Evolutionary conservation across 2,329 filamentous ascomycete species (phyloP), one percentile per base, ranked within the genome.

Genomic region (Drechslerella dactyloides): DNA sequence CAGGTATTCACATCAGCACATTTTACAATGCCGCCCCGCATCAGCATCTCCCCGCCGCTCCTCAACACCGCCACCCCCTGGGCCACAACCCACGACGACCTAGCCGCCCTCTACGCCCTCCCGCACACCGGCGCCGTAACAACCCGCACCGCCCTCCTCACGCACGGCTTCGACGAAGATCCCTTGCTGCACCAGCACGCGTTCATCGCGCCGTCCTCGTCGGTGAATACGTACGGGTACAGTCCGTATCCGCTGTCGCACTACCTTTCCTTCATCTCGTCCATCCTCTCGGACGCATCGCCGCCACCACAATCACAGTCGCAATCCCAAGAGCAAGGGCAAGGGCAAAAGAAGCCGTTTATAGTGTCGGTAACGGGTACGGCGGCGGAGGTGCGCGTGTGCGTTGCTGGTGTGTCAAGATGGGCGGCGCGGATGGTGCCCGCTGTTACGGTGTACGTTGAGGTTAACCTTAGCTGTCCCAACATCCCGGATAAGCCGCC

Each of bases 401-500:
- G 86, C 79, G 88, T 89, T 76, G 72, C 74, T 0, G 79, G 80
- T 13, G 83, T 89, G 69, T 78, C 77, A 77, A 66, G 68, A 24
- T 52, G 76, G 72, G 70, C 83, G 81, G 23, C 81, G 23, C 81
- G 2, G 68, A 83, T n/a, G 74, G 77, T 0, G 73, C 78, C 2
- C 27, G 27, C 27, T 8, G 27, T 79, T 86, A 74, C 82, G 0
- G 80, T 90, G 0, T 87, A 86, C 17, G 85, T 92, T 82, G 90
- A 93, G 79, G 82, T 93, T 76, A 93, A 93, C 77, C 84, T 93
- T 30, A 89, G 86, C 33, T 93, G 90, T 75, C 90, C 90, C 0
- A 93, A 93, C 76, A 92, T 93, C 55, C 82, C 84, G 0, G 81
- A 81, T 17, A 84, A 84, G 52, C 87, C 89, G 0, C 90, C 90